phyloP scores from a whole-genome alignment of 371 early-diverging fungal species.

The Mortierella sp. region DNA sequence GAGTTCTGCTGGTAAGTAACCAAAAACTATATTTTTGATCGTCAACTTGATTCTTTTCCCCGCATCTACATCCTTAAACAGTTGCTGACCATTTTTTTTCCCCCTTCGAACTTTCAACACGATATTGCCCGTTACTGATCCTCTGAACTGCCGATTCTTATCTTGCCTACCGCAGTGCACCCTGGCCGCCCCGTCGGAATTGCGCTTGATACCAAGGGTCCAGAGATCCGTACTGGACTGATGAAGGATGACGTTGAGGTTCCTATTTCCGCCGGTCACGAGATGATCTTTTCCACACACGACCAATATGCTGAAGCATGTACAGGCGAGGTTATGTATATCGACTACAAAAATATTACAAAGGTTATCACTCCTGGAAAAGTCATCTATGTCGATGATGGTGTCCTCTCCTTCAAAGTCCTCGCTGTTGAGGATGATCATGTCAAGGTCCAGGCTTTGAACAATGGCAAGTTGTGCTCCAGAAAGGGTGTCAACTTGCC shows the following conservation, averaged over 20 bases:
- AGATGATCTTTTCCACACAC: conserved; percentile 90
- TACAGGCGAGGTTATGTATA: conserved; percentile 79
- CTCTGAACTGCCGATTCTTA: not conserved
- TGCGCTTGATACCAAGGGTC: conserved; percentile 91
- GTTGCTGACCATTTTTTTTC: not conserved
- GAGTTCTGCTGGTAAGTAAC: conserved; percentile 50
- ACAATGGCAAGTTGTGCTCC: conserved; percentile 81
- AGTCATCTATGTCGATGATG: conserved; percentile 90
- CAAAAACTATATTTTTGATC: not conserved
- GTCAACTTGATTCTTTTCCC: conserved; percentile 10
- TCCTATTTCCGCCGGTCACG: conserved; percentile 79
- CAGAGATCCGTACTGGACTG: conserved; percentile 87
- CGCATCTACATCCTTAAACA: not conserved
- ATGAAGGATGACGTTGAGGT: conserved; percentile 76
- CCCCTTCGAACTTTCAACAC: not conserved
- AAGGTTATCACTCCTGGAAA: conserved; percentile 86
- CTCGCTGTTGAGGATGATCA: conserved; percentile 72
- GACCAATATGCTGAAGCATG: conserved; percentile 74
- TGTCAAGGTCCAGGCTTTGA: conserved; percentile 81
- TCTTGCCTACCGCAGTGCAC: conserved; percentile 48
- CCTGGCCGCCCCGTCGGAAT: conserved; percentile 86
- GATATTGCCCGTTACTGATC: not conserved
- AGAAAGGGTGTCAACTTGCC: conserved; percentile 94
- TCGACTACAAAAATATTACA: conserved; percentile 91
- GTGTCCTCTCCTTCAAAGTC: conserved; percentile 87